These are phyloP conservation scores for Eucalyptus sideroxylon DNA, from an alignment of 345 rosid genomes.

Conservation along the genomic window DNA sequence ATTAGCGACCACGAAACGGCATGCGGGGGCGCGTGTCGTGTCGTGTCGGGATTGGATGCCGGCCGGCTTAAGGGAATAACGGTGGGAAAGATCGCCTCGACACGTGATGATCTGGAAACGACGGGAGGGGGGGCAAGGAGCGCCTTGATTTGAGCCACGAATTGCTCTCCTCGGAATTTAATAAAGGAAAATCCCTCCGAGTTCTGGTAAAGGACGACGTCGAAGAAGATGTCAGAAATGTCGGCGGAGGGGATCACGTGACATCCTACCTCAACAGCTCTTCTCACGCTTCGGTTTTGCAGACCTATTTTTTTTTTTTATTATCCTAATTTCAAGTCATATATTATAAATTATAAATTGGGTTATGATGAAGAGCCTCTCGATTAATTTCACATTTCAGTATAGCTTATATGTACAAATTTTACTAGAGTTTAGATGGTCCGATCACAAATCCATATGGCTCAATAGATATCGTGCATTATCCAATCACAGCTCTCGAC, in stretches of 20 bases:
- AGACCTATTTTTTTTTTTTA: too few relatives aligned
- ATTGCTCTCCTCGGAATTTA: background rate
- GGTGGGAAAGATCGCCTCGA: background rate
- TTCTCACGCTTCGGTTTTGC: background rate
- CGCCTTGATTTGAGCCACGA: background rate
- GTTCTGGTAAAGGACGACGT: background rate
- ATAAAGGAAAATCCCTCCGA: background rate
- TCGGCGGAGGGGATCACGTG: background rate
- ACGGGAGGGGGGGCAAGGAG: background rate
- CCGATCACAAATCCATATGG: accelerated
- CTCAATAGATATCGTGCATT: accelerated
- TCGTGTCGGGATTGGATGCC: background rate
- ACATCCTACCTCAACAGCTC: background rate
- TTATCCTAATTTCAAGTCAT: background rate
- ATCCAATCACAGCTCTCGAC: accelerated
- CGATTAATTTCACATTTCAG: background rate
- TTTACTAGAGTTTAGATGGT: background rate
- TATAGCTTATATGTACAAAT: background rate
- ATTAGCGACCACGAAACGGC: background rate
- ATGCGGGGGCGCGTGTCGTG: background rate
- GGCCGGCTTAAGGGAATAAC: too few relatives aligned
- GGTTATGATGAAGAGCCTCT: background rate
- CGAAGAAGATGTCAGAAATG: background rate
- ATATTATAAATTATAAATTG: background rate
- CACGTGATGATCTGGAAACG: background rate